phyloP scores from a whole-genome alignment of 306 rosid species.

The Myrica gale region DNA sequence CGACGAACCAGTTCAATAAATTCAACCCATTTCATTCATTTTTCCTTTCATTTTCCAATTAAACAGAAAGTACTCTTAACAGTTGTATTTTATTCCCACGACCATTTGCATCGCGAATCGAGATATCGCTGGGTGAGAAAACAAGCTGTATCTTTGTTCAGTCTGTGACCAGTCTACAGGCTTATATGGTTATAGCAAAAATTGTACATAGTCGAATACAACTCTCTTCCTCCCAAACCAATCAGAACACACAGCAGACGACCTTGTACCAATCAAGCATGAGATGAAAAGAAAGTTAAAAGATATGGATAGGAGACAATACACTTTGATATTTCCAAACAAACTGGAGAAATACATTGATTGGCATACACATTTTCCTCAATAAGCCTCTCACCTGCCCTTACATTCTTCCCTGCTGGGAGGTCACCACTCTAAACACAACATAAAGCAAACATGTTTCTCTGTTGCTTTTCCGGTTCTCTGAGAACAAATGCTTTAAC shows the following conservation, averaged over 20 bases:
- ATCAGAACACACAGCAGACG: conserved; percentile 9
- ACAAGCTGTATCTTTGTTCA: too few relatives aligned
- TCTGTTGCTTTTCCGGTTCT: conserved; percentile 46
- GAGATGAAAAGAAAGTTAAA: conserved; percentile 27
- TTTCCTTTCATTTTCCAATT: too few relatives aligned
- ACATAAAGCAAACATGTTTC: conserved; percentile 47
- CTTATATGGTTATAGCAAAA: not conserved
- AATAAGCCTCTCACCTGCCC: conserved; percentile 39
- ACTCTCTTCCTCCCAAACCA: not conserved
- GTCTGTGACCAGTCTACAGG: too few relatives aligned
- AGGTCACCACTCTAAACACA: conserved; percentile 49
- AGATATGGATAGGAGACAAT: not conserved
- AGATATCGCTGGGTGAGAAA: too few relatives aligned
- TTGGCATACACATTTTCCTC: conserved; percentile 35
- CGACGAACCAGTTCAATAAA: too few relatives aligned
- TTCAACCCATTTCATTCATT: too few relatives aligned
- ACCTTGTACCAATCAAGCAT: conserved; percentile 21
- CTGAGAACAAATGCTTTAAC: conserved; percentile 59
- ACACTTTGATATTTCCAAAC: conserved; percentile 42
- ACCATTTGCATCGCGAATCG: too few relatives aligned
- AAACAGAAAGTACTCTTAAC: too few relatives aligned
- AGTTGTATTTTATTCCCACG: too few relatives aligned
- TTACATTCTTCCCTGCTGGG: conserved; percentile 30
- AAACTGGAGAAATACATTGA: conserved; percentile 34
- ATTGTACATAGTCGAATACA: not conserved